Percentiles rank a stretch among this genome's conserved stretches.
Conservation (phyloP, 192 early-diverging fungal genomes). For the Rhizophagus clarus region DNA sequence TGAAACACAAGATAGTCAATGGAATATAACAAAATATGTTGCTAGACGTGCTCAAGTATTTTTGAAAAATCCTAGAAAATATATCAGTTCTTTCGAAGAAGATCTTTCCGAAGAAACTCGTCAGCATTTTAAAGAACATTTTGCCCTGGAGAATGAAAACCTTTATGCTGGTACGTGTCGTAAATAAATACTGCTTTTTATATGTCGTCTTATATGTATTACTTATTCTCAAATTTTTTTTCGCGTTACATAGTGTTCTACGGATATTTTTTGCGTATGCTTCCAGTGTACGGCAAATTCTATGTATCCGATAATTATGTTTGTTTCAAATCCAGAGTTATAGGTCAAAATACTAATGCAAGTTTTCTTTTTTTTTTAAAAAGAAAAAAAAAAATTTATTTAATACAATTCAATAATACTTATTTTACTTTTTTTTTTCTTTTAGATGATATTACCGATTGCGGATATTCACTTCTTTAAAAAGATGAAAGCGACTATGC, state of each 20-base stretch:
- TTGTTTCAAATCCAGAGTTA: constrained; percentile 61
- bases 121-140: constrained; percentile 50
- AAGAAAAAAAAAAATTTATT: neutral
- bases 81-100: constrained; percentile 16
- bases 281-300: constrained; percentile 61
- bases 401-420: neutral
- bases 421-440: neutral
- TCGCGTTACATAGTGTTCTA: constrained; percentile 41
- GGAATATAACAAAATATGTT: constrained; percentile 31
- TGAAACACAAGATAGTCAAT: constrained; percentile 26
- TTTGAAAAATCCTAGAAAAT: neutral
- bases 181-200: neutral
- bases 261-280: constrained; percentile 49
- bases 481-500: constrained; percentile 44
- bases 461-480: constrained; percentile 50
- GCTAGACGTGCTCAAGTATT: constrained; percentile 24
- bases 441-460: constrained; percentile 56
- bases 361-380: neutral
- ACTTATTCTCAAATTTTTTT: neutral
- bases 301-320: constrained; percentile 65
- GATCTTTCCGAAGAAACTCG: constrained; percentile 28
- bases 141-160: constrained; percentile 55
- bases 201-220: neutral
- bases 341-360: constrained; percentile 53
- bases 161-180: constrained; percentile 48